Evolutionary conservation across 495 filamentous ascomycete genomes (phyloP).

Genomic region (Choiromyces venosus): DNA sequence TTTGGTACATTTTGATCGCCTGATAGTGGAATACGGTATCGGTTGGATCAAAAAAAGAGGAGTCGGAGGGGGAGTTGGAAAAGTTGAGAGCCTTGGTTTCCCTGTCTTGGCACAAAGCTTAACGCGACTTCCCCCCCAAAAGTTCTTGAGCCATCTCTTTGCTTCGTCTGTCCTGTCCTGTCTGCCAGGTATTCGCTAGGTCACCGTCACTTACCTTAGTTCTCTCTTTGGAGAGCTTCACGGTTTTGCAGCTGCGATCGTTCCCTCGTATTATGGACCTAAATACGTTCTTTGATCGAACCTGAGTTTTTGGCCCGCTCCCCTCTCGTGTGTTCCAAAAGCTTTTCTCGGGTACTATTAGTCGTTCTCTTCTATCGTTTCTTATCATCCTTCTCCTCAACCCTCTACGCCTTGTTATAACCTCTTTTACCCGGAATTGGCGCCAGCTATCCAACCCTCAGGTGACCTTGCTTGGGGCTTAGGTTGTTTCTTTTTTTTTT

Average conservation of each 20-base stretch:
- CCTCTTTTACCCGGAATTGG: not conserved
- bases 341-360: not conserved
- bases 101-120: conserved; percentile 34
- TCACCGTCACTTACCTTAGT: not conserved
- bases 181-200: not conserved
- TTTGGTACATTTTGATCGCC: not conserved
- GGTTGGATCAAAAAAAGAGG: not conserved
- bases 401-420: not conserved
- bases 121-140: conserved; percentile 35
- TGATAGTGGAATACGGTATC: not conserved
- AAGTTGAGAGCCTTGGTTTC: conserved; percentile 6
- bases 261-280: not conserved
- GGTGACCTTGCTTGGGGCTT: not conserved
- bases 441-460: not conserved
- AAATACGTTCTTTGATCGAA: not conserved
- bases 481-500: conserved; percentile 19
- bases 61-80: not conserved
- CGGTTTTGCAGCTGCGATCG: not conserved
- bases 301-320: not conserved
- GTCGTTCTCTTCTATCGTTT: not conserved
- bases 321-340: not conserved
- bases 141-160: conserved; percentile 15
- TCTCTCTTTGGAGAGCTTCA: not conserved
- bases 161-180: not conserved
- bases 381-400: not conserved